phyloP scores from a whole-genome alignment of 2,329 filamentous ascomycete species.

The Ophiostoma himal-ulmi region DNA sequence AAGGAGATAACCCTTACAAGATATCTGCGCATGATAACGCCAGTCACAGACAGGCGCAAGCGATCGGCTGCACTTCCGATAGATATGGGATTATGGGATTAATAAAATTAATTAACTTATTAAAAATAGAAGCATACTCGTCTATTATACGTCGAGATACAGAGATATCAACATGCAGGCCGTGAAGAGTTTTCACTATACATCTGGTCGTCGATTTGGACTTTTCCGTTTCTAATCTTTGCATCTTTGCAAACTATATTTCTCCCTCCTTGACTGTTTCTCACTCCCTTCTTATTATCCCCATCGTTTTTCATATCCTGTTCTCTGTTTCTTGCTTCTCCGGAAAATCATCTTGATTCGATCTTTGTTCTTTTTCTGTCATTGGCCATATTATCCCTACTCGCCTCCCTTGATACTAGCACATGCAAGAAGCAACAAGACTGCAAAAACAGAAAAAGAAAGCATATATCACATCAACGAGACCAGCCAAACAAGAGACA shows the following conservation, averaged over 20 bases:
- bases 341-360: not conserved
- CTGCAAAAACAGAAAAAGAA: not conserved
- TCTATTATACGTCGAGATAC: slow-evolving; percentile 7
- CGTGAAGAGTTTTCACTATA: slow-evolving; percentile 11
- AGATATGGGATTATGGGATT: not conserved
- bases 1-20: not conserved
- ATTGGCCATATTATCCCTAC: not conserved
- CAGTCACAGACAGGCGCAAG: not conserved
- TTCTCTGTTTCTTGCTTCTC: not conserved
- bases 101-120: not conserved
- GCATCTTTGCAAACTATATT: not conserved
- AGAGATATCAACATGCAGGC: slow-evolving; percentile 16
- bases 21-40: not conserved
- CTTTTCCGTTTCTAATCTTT: not conserved
- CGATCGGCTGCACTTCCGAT: not conserved
- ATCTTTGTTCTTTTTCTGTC: not conserved
- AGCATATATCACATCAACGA: not conserved
- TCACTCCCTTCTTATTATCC: not conserved
- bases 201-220: not conserved
- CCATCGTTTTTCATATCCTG: not conserved
- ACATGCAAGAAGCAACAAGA: not conserved
- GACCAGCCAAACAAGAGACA: not conserved
- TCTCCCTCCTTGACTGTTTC: not conserved
- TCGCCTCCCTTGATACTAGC: not conserved
- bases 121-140: not conserved